A percentile compares a stretch with the other conserved stretches of the same genome.
These are phyloP conservation scores for Colletotrichum karsti DNA, from an alignment of 2,329 filamentous ascomycete species.

Conservation along the genomic window DNA sequence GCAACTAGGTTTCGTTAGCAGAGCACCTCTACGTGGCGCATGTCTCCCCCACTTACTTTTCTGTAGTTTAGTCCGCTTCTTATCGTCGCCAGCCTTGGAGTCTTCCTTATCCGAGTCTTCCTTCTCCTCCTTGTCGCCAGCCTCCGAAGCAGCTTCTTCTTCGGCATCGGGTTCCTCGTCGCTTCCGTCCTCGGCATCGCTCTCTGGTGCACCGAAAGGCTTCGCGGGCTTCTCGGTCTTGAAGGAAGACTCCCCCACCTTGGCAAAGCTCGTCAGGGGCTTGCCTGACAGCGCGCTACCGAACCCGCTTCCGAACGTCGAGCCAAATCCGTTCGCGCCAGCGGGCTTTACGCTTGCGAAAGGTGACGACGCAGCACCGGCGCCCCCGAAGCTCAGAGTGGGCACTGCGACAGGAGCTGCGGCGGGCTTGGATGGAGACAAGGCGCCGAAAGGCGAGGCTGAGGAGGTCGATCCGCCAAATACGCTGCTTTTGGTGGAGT, in stretches of 20 bases:
- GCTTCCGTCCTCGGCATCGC: slow-evolving; percentile 65
- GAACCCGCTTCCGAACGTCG: slow-evolving; percentile 54
- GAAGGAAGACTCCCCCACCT: slow-evolving; percentile 60
- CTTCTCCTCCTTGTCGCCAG: slow-evolving; percentile 54
- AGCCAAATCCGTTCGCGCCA: slow-evolving; percentile 56
- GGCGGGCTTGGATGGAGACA: slow-evolving; percentile 34
- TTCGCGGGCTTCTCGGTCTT: slow-evolving; percentile 70
- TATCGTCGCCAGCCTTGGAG: slow-evolving; percentile 62
- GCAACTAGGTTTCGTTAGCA: slow-evolving; percentile 57
- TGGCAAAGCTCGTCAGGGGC: slow-evolving; percentile 74
- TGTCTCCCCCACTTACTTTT: slow-evolving; percentile 64
- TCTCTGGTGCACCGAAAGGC: slow-evolving; percentile 81
- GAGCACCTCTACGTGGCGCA: not conserved
- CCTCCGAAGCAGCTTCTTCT: slow-evolving; percentile 44
- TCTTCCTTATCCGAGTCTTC: slow-evolving; percentile 65
- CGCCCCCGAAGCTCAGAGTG: slow-evolving; percentile 59
- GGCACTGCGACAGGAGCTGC: slow-evolving; percentile 42
- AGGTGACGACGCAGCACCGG: slow-evolving; percentile 48
- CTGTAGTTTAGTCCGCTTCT: slow-evolving; percentile 73
- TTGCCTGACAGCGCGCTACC: slow-evolving; percentile 50
- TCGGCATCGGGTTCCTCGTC: slow-evolving; percentile 47
- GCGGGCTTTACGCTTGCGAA: slow-evolving; percentile 53
- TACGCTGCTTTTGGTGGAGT: slow-evolving; percentile 51
- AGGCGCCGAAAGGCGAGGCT: slow-evolving; percentile 42
- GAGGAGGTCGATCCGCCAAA: slow-evolving; percentile 47